These are phyloP conservation scores for Sapria himalayana DNA, from an alignment of 345 rosid genomes.

Conservation along the genomic window DNA sequence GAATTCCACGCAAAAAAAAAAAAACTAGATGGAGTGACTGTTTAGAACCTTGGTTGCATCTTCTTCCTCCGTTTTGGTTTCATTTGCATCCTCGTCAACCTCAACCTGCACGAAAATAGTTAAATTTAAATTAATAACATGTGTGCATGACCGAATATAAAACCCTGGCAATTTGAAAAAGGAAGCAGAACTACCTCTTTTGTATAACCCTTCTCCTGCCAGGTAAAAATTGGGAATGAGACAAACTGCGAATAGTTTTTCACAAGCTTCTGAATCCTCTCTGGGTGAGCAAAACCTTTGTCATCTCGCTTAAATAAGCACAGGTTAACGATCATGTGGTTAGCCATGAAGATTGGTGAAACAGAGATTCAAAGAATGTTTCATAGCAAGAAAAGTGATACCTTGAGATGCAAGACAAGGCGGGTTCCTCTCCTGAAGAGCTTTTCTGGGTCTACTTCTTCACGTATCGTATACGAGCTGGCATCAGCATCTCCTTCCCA, in stretches of 20 bases:
- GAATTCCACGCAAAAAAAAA: slow-evolving; percentile 3
- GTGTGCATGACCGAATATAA: too few relatives aligned
- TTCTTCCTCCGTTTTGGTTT: slow-evolving; percentile 36
- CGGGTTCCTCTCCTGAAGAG: slow-evolving; percentile 71
- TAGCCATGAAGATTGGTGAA: slow-evolving; percentile 4
- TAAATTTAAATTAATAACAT: too few relatives aligned
- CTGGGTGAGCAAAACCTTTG: slow-evolving; percentile 86
- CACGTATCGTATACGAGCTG: slow-evolving; percentile 58
- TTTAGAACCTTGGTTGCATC: slow-evolving; percentile 61
- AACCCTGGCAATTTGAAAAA: background rate
- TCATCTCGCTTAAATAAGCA: slow-evolving; percentile 35
- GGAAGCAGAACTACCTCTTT: slow-evolving; percentile 46
- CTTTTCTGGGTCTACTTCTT: slow-evolving; percentile 70
- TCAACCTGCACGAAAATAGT: slow-evolving; percentile 38
- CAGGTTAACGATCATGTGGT: slow-evolving; percentile 3
- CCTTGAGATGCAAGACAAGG: slow-evolving; percentile 82
- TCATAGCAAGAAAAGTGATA: slow-evolving; percentile 10
- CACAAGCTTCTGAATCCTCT: slow-evolving; percentile 77
- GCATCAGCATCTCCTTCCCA: slow-evolving; percentile 96
- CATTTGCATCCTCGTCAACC: slow-evolving; percentile 80
- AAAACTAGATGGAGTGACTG: slow-evolving; percentile 4
- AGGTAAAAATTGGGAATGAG: slow-evolving; percentile 91
- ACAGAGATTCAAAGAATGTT: background rate
- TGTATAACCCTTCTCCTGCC: slow-evolving; percentile 92
- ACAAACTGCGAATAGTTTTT: slow-evolving; percentile 93